Conservation (phyloP, 345 rosid species). For the Pugionium dolabratum region DNA sequence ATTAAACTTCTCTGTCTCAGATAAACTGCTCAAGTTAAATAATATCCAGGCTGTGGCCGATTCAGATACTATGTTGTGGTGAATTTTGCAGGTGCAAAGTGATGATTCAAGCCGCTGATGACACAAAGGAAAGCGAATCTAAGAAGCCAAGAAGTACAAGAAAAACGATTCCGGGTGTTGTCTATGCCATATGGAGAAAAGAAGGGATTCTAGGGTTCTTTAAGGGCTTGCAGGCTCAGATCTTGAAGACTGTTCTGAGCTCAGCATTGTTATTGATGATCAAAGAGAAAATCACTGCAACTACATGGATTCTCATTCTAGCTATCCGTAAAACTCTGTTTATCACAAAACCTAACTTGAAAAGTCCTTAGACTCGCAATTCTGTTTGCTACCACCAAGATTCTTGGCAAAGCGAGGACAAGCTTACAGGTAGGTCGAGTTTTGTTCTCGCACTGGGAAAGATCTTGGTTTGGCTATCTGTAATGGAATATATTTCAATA, state of each 20-base stretch:
- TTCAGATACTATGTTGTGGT: conserved; percentile 6
- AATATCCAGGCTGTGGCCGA: not conserved
- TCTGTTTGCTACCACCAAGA: conserved; percentile 1
- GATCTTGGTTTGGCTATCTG: conserved; percentile 18
- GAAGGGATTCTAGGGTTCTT: conserved; percentile 86
- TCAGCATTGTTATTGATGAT: conserved; percentile 92
- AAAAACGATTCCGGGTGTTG: conserved; percentile 56
- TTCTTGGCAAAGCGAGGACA: conserved; percentile 13
- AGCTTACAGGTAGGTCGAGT: not conserved
- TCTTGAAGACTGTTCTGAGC: conserved; percentile 90
- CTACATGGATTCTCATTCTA: conserved; percentile 77
- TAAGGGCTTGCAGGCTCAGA: conserved; percentile 89
- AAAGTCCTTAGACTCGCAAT: conserved; percentile 36
- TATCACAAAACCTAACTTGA: conserved; percentile 44
- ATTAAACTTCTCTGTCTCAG: not conserved
- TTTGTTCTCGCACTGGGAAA: not conserved
- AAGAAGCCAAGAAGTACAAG: conserved; percentile 41
- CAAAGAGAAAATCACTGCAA: conserved; percentile 82
- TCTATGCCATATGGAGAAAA: conserved; percentile 63
- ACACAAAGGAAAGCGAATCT: conserved; percentile 47
- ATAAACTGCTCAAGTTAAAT: not conserved
- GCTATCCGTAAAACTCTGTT: conserved; percentile 60
- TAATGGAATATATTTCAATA: not conserved
- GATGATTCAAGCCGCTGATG: conserved; percentile 78
- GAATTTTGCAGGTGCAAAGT: conserved; percentile 74